Conservation (phyloP, 768 basidiomycete genomes). For the Crepidotus variabilis region DNA sequence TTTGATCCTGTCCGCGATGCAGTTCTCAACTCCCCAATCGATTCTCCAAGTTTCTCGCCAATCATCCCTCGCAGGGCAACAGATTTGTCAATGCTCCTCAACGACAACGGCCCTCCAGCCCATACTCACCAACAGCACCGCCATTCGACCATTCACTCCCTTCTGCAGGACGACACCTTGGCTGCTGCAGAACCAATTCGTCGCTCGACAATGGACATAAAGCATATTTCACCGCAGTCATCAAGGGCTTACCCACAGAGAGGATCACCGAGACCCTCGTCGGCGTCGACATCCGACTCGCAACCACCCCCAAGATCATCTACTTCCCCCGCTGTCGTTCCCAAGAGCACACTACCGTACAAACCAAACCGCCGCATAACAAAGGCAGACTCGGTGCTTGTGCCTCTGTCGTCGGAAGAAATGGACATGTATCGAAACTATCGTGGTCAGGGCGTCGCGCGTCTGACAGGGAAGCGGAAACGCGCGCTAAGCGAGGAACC, state of each 20-base stretch:
- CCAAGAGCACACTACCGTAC: constrained; percentile 49
- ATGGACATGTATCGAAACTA: constrained; percentile 54
- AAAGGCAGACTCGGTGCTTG: constrained; percentile 55
- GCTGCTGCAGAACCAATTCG: constrained; percentile 22
- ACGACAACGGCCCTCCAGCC: constrained; percentile 25
- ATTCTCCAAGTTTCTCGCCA: constrained; percentile 38
- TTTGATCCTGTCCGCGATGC: constrained; percentile 90
- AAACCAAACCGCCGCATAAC: constrained; percentile 56
- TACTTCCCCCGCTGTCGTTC: constrained; percentile 27
- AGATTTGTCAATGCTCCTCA: constrained; percentile 74
- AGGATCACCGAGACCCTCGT: constrained; percentile 20
- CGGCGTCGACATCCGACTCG: constrained; percentile 35
- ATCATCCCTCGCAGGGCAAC: constrained; percentile 60
- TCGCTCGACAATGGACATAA: constrained; percentile 22
- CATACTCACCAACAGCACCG: constrained; percentile 11
- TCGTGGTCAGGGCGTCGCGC: constrained; percentile 52
- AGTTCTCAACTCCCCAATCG: constrained; percentile 72
- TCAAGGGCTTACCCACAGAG: constrained; percentile 3
- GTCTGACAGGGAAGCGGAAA: constrained; percentile 49
- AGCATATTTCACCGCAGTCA: constrained; percentile 22
- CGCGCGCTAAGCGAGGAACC: constrained; percentile 37
- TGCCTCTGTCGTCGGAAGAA: constrained; percentile 63
- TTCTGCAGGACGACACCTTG: constrained; percentile 20
- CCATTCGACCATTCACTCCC: constrained; percentile 30
- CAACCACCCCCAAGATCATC: constrained; percentile 22